Evolutionary conservation across 2,329 filamentous ascomycete genomes (phyloP).

Genomic region (Phialemonium atrogriseum): DNA sequence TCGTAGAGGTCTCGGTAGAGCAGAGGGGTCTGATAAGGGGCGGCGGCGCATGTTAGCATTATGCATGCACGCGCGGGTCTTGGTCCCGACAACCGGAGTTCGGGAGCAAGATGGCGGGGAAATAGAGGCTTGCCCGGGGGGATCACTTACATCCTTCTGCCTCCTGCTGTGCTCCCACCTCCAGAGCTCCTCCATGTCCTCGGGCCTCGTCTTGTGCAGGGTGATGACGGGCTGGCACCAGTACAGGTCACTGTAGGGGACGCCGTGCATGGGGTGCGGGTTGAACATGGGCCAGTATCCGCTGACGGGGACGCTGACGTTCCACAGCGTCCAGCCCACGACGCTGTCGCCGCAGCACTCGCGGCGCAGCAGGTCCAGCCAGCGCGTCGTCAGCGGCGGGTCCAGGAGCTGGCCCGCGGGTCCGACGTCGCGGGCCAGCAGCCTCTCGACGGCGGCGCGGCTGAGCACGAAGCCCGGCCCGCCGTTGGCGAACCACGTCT

Average conservation of each 20-base stretch:
- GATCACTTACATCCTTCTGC: slow-evolving; percentile 20
- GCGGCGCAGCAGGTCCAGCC: slow-evolving; percentile 28
- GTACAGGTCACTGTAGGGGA: slow-evolving; percentile 35
- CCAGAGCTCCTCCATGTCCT: slow-evolving; percentile 41
- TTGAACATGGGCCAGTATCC: slow-evolving; percentile 42
- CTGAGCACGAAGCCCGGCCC: slow-evolving; percentile 39
- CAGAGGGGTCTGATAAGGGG: slow-evolving; percentile 24
- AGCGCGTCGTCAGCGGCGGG: slow-evolving; percentile 27
- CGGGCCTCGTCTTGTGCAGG: slow-evolving; percentile 36
- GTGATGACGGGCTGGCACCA: slow-evolving; percentile 44
- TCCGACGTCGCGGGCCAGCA: slow-evolving; percentile 23
- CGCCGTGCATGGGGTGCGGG: slow-evolving; percentile 38
- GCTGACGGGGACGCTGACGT: slow-evolving; percentile 33
- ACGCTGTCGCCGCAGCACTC: slow-evolving; percentile 48
- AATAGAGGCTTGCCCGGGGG: background rate
- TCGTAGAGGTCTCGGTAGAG: slow-evolving; percentile 28
- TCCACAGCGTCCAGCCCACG: slow-evolving; percentile 36
- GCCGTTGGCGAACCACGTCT: slow-evolving; percentile 39
- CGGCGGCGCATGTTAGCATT: background rate
- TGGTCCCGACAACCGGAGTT: background rate
- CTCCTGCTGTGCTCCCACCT: slow-evolving; percentile 31
- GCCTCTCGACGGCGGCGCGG: slow-evolving; percentile 32
- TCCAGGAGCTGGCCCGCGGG: slow-evolving; percentile 28
- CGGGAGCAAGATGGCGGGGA: background rate
- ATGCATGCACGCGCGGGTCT: background rate